Evolutionary conservation across 805 yeast genomes (phyloP).

Genomic region (Wickerhamiella alocasiicola): DNA sequence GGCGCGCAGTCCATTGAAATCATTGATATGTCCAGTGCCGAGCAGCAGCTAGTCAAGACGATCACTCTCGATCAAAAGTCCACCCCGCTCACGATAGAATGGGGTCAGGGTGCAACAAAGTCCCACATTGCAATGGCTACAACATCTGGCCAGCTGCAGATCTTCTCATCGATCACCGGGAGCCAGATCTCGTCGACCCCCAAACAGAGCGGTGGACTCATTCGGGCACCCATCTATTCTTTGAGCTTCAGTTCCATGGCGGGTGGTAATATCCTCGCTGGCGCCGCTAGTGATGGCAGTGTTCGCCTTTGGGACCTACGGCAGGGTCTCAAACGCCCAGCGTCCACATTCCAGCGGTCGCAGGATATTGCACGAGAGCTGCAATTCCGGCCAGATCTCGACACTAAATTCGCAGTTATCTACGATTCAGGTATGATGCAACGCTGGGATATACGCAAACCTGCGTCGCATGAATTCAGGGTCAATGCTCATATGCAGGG

Average conservation of each 20-base stretch:
- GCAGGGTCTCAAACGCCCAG: slow-evolving; percentile 34
- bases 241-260: slow-evolving; percentile 9
- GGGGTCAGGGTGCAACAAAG: slow-evolving; percentile 24
- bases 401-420: slow-evolving; percentile 54
- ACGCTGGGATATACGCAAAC: slow-evolving; percentile 72
- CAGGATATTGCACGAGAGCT: slow-evolving; percentile 59
- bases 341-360: slow-evolving; percentile 41
- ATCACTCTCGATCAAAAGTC: slow-evolving; percentile 20
- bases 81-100: slow-evolving; percentile 25
- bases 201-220: background rate
- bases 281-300: slow-evolving; percentile 70
- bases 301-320: slow-evolving; percentile 78
- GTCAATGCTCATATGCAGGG: slow-evolving; percentile 89
- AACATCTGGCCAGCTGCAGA: slow-evolving; percentile 4
- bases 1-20: slow-evolving; percentile 22
- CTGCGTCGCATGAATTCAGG: slow-evolving; percentile 49
- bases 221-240: slow-evolving; percentile 7
- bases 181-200: slow-evolving; percentile 49
- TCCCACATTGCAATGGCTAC: slow-evolving; percentile 12
- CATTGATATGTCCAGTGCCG: slow-evolving; percentile 2
- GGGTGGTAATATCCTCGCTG: slow-evolving; percentile 43
- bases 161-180: slow-evolving; percentile 35
- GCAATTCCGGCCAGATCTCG: slow-evolving; percentile 39
- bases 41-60: slow-evolving; percentile 14
- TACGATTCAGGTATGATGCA: slow-evolving; percentile 85